Conservation (phyloP, 2,329 filamentous ascomycete species). For the Cladosporium oxysporum region DNA sequence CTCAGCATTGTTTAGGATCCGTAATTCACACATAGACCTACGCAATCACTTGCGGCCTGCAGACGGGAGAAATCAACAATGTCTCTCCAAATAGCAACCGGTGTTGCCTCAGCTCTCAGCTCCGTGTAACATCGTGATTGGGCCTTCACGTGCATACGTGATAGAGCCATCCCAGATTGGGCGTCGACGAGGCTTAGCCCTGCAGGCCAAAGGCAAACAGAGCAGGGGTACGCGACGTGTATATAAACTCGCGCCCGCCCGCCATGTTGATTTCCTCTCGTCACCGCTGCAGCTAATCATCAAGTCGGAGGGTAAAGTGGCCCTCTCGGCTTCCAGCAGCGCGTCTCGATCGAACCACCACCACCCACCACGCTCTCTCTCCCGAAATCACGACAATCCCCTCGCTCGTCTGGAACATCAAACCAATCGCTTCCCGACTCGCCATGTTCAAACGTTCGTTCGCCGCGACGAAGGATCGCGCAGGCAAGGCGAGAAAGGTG, state of each 20-base stretch:
- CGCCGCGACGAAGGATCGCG: slow-evolving; percentile 76
- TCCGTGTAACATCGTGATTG: slow-evolving; percentile 11
- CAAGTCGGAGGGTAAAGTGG: slow-evolving; percentile 22
- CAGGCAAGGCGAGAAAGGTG: slow-evolving; percentile 83
- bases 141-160: slow-evolving; percentile 5
- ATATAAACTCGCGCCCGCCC: slow-evolving; percentile 10
- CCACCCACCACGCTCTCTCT: slow-evolving; percentile 45
- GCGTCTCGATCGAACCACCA: slow-evolving; percentile 48
- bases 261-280: slow-evolving; percentile 24
- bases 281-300: slow-evolving; percentile 37
- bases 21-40: neutral
- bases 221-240: slow-evolving; percentile 17
- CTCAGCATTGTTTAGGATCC: neutral
- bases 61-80: neutral
- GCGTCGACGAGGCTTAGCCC: slow-evolving; percentile 12
- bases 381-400: slow-evolving; percentile 36
- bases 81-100: slow-evolving; percentile 1
- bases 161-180: slow-evolving; percentile 13
- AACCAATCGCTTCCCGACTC: slow-evolving; percentile 25
- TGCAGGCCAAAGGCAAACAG: slow-evolving; percentile 12
- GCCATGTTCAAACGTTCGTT: slow-evolving; percentile 94
- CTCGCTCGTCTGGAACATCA: slow-evolving; percentile 26
- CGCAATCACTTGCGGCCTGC: neutral
- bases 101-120: slow-evolving; percentile 13
- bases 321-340: slow-evolving; percentile 55